These are phyloP conservation scores for Candida mattraensis DNA, from an alignment of 805 yeast species.

Conservation along the genomic window DNA sequence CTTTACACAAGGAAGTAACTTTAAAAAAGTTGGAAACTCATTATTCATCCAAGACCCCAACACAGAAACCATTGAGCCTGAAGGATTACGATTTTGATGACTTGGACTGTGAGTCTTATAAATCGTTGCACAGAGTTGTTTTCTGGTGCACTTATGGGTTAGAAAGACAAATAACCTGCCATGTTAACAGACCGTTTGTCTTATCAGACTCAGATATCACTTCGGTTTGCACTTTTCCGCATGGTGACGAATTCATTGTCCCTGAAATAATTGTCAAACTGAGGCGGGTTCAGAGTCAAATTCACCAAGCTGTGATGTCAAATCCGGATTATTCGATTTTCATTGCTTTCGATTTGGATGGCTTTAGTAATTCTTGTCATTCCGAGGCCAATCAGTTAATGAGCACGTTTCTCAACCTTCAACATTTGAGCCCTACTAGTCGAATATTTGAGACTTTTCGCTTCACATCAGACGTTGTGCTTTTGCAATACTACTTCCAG, in stretches of 20 bases:
- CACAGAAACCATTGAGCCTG: no score
- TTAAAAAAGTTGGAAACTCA: no score
- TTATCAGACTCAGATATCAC: constrained; percentile 36
- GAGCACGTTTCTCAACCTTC: constrained; percentile 3
- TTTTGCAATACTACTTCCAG: constrained; percentile 5
- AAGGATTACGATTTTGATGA: constrained; percentile 9
- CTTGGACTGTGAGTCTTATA: constrained; percentile 8
- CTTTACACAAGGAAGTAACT: no score
- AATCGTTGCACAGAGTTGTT: constrained; percentile 26
- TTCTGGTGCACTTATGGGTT: constrained; percentile 49
- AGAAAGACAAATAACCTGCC: constrained; percentile 47
- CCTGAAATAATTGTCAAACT: constrained; percentile 14
- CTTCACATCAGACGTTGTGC: constrained; percentile 3
- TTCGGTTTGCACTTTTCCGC: constrained; percentile 2
- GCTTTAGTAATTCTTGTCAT: constrained; percentile 5
- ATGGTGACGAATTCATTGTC: constrained; percentile 7
- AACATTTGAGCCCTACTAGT: neutral
- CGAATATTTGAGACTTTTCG: neutral
- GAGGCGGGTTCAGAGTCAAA: constrained; percentile 17
- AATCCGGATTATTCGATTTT: constrained; percentile 1
- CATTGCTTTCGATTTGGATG: constrained; percentile 1
- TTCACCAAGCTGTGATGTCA: constrained; percentile 10
- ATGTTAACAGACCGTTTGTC: constrained; percentile 44
- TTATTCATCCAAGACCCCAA: no score
- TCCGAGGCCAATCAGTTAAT: constrained; percentile 9